Conservation (phyloP, 2,329 filamentous ascomycete species). For the Colletotrichum musae region DNA sequence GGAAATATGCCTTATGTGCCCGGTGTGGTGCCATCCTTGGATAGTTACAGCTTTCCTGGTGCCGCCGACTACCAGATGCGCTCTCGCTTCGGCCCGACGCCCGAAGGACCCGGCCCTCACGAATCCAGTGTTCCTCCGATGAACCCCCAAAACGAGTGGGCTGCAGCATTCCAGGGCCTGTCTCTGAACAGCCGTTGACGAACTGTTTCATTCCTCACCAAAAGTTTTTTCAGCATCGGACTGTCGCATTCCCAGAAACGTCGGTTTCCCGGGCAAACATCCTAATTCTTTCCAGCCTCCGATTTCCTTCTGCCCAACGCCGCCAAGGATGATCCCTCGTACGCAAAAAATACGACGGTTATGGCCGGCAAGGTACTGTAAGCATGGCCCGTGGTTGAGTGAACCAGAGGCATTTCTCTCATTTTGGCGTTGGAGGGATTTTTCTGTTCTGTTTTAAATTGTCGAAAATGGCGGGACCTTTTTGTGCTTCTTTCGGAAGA, state of each 20-base stretch:
- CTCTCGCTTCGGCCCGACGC: slow-evolving; percentile 61
- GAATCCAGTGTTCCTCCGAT: slow-evolving; percentile 42
- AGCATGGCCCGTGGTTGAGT: slow-evolving; percentile 30
- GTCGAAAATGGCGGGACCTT: slow-evolving; percentile 36
- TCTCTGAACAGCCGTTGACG: slow-evolving; percentile 76
- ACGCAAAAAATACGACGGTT: slow-evolving; percentile 20
- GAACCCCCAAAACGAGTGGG: slow-evolving; percentile 69
- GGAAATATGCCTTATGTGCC: slow-evolving; percentile 55
- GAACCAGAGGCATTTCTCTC: slow-evolving; percentile 21
- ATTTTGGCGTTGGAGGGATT: slow-evolving; percentile 35
- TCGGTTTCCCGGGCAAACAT: slow-evolving; percentile 1
- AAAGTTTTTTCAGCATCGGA: slow-evolving; percentile 6
- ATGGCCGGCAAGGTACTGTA: slow-evolving; percentile 24
- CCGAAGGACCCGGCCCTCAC: slow-evolving; percentile 50
- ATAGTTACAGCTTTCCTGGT: slow-evolving; percentile 60
- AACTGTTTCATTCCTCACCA: not conserved
- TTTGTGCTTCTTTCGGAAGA: slow-evolving; percentile 40
- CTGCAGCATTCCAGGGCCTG: slow-evolving; percentile 76
- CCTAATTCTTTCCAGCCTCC: slow-evolving; percentile 1
- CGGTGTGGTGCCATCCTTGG: slow-evolving; percentile 56
- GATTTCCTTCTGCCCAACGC: slow-evolving; percentile 13
- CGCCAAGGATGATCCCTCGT: slow-evolving; percentile 19
- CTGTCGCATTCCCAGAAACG: not conserved
- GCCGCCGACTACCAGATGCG: slow-evolving; percentile 64
- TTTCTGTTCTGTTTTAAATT: slow-evolving; percentile 31